Evolutionary conservation across 148 eudicot genomes (phyloP).

Genomic region (Silene conica): DNA sequence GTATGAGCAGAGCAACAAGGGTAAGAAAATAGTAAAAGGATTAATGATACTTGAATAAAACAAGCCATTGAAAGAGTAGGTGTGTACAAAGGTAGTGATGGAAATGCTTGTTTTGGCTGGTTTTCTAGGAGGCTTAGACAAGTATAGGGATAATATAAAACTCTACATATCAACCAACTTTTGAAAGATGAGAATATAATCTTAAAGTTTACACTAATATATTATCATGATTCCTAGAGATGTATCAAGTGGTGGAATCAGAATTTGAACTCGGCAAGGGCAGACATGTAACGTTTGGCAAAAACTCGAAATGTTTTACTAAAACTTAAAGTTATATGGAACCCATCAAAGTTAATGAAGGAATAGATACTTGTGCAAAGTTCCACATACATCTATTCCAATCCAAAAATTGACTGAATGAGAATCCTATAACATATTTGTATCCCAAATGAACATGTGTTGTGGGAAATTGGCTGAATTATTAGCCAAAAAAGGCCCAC

Average conservation of each 20-base stretch:
- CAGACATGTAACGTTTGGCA: too few species aligned
- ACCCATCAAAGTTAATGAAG: not conserved
- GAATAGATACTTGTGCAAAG: not conserved
- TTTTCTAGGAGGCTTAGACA: not conserved
- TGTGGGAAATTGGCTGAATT: conserved; percentile 9
- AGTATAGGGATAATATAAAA: not conserved
- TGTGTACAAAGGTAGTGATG: not conserved
- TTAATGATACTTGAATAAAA: conserved; percentile 1
- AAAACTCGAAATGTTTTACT: too few species aligned
- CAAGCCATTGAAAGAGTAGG: conserved; percentile 8
- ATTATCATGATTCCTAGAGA: too few species aligned
- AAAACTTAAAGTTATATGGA: not conserved
- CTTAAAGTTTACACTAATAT: too few species aligned
- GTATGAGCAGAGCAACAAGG: conserved; percentile 12
- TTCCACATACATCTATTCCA: not conserved
- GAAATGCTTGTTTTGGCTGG: not conserved
- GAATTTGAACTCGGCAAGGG: too few species aligned
- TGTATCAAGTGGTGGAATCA: too few species aligned
- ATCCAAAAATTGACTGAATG: conserved; percentile 12
- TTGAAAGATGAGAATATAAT: not conserved
- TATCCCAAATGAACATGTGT: not conserved
- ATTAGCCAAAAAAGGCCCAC: not conserved
- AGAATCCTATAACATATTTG: conserved; percentile 9
- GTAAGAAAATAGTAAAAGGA: conserved; percentile 11
- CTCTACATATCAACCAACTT: not conserved